Conservation (phyloP, 2,329 filamentous ascomycete genomes). For the Fusarium verrucosum region DNA sequence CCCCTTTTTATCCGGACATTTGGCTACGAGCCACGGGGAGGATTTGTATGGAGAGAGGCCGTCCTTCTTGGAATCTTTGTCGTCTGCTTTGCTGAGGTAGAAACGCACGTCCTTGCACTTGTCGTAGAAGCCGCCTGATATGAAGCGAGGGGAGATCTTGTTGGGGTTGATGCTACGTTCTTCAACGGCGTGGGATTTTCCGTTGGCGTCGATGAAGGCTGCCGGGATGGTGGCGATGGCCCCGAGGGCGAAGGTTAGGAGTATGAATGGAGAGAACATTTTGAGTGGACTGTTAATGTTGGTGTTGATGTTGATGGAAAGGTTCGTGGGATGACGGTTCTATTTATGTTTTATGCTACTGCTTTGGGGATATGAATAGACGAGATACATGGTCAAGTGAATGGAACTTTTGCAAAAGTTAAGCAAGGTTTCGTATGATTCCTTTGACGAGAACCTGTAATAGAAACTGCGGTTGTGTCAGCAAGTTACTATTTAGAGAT, state of each 20-base stretch:
- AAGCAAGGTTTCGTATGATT: accelerated
- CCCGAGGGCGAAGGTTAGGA: not conserved
- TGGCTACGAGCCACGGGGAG: conserved; percentile 22
- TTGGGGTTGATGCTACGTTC: not conserved
- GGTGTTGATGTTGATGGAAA: not conserved
- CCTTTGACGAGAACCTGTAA: not conserved
- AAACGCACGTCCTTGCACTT: conserved; percentile 28
- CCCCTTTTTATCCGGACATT: conserved; percentile 20
- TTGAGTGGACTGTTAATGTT: not conserved
- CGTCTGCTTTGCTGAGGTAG: conserved; percentile 21
- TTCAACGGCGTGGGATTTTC: not conserved
- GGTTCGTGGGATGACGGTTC: not conserved
- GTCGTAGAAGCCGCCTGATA: conserved; percentile 17
- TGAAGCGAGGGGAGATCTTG: not conserved
- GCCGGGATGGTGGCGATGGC: not conserved
- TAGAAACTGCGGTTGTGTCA: not conserved
- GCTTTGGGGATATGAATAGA: not conserved
- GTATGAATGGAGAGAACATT: conserved; percentile 2
- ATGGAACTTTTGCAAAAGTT: accelerated
- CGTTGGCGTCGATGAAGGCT: not conserved
- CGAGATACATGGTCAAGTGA: not conserved
- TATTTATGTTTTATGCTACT: not conserved
- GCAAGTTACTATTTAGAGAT: not conserved
- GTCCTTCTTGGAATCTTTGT: conserved; percentile 9
- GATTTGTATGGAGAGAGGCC: conserved; percentile 9